Base-by-base conservation (phyloP, 2,329 filamentous ascomycete genomes). In the Truncatella angustata region DNA sequence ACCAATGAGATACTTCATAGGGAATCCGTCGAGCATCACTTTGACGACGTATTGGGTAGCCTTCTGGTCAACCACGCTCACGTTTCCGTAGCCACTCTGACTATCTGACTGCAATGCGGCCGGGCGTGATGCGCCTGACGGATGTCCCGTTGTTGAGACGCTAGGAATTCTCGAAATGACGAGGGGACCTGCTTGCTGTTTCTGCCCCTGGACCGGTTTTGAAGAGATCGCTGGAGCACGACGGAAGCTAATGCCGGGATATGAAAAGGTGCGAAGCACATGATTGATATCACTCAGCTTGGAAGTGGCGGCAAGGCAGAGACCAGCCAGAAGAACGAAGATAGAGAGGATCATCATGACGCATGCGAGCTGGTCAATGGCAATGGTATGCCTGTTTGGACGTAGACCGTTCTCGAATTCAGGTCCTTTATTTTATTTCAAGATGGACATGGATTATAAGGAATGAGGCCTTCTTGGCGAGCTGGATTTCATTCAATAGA, bases 1-100 rank as follows among this genome's bases (percentile, higher is more conserved):
- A 57, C 80, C 77, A 43, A 81, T 66, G 11, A 78, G 59, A 24
- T 81, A 50, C 5, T 51, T 50, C 50, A 64, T 53, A 1, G 56
- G 54, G 7, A 53, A 49, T 10, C 59, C 60, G 40, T 64, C 58
- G 56, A 68, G 67, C 26, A 51, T 20, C 0, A 61, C 60, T 11
- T 63, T 53, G 4, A 65, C 59, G 11, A 63, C 59, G 34, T 70
- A 71, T 47, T 68, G 61, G 2, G 64, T 62, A 35, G 67, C 68
- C 28, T 60, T 66, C 9, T 61, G 58, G 24, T 62, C 66, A 21
- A 65, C 61, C 0, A 61, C 49, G 3, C 67, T 69, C 48, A 71
- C 60, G 54, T 71, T 71, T 50, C 66, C 58, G 52, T 66, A 69
- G 4, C 44, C 44, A 21, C 14, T 5, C 11, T 47, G 24, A 18